These are phyloP conservation scores for Pinus tabuliformis DNA, from an alignment of 75 land plant genomes.

Conservation along the genomic window DNA sequence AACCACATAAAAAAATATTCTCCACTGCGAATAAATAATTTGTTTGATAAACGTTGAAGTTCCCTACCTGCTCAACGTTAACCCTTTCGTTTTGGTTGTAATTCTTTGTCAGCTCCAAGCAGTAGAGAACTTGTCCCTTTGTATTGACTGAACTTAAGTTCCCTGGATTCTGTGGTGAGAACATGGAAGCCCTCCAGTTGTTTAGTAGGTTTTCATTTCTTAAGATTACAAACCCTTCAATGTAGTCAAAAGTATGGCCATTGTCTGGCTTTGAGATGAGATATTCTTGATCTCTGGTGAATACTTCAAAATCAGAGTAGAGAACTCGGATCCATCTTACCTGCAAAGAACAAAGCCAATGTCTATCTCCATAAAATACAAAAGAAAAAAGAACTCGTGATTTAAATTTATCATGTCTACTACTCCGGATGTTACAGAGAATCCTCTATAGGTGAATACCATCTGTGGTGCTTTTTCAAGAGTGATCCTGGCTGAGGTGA, in stretches of 20 bases:
- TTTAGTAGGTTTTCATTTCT: slow-evolving; percentile 1
- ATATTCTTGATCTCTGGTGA: slow-evolving; percentile 15
- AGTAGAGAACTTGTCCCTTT: slow-evolving; percentile 19
- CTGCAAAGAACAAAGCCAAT: background rate
- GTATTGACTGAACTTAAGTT: background rate
- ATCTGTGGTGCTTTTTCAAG: slow-evolving; percentile 64
- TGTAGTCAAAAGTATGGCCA: slow-evolving; percentile 11
- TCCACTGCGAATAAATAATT: too few species aligned
- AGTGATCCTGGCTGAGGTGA: slow-evolving; percentile 68
- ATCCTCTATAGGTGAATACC: background rate
- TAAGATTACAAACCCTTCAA: slow-evolving; percentile 20
- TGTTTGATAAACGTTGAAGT: background rate
- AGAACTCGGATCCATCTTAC: slow-evolving; percentile 14
- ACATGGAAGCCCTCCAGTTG: slow-evolving; percentile 23
- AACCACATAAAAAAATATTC: too few species aligned
- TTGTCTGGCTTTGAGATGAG: slow-evolving; percentile 8
- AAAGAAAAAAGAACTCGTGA: background rate
- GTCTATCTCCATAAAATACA: too few species aligned
- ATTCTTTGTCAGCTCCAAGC: slow-evolving; percentile 17
- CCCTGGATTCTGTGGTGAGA: slow-evolving; percentile 7
- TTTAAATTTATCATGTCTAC: too few species aligned
- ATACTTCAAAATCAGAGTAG: slow-evolving; percentile 13
- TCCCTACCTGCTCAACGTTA: background rate
- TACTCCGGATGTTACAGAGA: too few species aligned
- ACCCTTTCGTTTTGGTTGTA: slow-evolving; percentile 2